Percentiles rank a stretch among this genome's conserved stretches.
Evolutionary conservation across 2,329 filamentous ascomycete genomes (phyloP).

Genomic region (Cryphonectria radicalis): DNA sequence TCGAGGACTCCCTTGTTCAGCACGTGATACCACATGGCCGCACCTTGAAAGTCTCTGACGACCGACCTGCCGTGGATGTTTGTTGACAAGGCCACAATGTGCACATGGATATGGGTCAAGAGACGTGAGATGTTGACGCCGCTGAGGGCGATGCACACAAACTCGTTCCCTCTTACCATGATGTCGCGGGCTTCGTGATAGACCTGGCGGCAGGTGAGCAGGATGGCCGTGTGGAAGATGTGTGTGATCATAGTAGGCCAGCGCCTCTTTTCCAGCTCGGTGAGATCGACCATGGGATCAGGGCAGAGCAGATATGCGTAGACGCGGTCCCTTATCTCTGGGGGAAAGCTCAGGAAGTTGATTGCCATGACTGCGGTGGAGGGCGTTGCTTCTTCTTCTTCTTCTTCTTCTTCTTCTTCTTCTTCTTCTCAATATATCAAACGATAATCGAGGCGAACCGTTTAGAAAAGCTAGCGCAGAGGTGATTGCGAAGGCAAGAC

Average conservation of each 20-base stretch:
- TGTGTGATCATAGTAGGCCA: not conserved
- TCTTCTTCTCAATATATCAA: too few relatives aligned
- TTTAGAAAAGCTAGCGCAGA: not conserved
- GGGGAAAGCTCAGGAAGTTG: conserved; percentile 14
- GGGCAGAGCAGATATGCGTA: conserved; percentile 22
- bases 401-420: not conserved
- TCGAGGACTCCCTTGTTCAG: not conserved
- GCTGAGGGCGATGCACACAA: conserved; percentile 11
- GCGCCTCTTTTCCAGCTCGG: not conserved
- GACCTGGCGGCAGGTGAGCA: conserved; percentile 20
- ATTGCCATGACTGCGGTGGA: not conserved
- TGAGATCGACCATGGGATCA: not conserved
- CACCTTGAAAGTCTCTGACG: conserved; percentile 14
- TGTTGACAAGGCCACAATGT: conserved; percentile 2
- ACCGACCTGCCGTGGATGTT: not conserved
- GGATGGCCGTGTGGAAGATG: conserved; percentile 11
- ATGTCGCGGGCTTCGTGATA: conserved; percentile 19
- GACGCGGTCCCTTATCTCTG: conserved; percentile 14
- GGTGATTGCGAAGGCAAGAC: too few relatives aligned
- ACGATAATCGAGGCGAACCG: too few relatives aligned
- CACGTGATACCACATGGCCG: conserved; percentile 15
- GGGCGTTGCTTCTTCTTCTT: not conserved
- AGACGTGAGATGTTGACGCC: not conserved
- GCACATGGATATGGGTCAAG: not conserved
- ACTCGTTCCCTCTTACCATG: conserved; percentile 18